Conservation (phyloP, 2,329 filamentous ascomycete species). For the Gaeumannomyces tritici region DNA sequence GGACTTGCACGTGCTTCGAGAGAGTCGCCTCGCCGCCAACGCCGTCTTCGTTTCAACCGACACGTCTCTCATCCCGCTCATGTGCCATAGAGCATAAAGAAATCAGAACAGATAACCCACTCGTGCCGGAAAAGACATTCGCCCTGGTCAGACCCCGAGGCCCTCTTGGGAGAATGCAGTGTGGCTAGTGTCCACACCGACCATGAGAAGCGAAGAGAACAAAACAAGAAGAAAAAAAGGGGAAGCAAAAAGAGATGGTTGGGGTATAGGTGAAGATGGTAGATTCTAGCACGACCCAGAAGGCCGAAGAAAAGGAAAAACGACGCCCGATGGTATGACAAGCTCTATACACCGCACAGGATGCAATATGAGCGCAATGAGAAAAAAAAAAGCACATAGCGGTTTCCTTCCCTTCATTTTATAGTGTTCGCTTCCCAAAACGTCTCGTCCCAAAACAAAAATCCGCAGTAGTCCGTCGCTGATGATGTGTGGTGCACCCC, state of each 20-base stretch:
- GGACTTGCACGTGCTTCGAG: no score
- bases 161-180: neutral
- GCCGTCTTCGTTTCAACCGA: neutral
- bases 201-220: neutral
- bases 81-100: neutral
- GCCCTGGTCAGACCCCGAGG: neutral
- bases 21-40: no score
- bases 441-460: neutral
- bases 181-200: neutral
- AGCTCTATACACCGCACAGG: neutral
- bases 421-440: neutral
- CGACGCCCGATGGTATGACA: neutral
- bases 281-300: neutral
- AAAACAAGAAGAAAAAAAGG: constrained; percentile 6
- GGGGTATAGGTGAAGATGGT: neutral
- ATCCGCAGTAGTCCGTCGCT: neutral
- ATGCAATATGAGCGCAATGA: neutral
- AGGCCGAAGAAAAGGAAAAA: constrained; percentile 16
- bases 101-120: neutral
- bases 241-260: neutral
- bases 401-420: no score
- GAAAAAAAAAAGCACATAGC: neutral
- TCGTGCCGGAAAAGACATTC: no score
- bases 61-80: neutral
- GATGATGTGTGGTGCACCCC: neutral